Evolutionary conservation across 192 early-diverging fungal species (phyloP).

Genomic region (Entophlyctis luteolus): DNA sequence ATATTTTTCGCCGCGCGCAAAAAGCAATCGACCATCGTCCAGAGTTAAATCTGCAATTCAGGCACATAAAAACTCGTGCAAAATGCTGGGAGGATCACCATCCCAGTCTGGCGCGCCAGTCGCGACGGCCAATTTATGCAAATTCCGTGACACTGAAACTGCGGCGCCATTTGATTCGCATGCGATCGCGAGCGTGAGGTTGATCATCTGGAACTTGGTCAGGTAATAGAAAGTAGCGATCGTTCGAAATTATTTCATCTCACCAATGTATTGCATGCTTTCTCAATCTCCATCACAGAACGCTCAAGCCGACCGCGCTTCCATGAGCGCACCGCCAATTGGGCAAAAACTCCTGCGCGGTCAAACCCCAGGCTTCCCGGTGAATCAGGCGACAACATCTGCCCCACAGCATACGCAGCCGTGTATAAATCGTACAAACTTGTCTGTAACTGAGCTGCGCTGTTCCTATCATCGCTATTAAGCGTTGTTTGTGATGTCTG

Average conservation of each 20-base stretch:
- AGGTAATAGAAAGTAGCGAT: not conserved
- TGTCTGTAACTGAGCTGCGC: not conserved
- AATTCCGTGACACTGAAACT: conserved; percentile 24
- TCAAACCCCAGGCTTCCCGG: conserved; percentile 1
- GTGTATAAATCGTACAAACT: conserved; percentile 14
- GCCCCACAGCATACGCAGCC: not conserved
- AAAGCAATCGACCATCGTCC: conserved; percentile 44
- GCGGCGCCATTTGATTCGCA: conserved; percentile 25
- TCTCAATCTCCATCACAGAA: conserved; percentile 10
- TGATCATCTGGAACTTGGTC: conserved; percentile 31
- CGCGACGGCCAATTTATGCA: conserved; percentile 51
- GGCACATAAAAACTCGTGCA: not conserved
- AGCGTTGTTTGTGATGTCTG: not conserved
- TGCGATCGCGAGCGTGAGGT: conserved; percentile 39
- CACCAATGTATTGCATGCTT: conserved; percentile 20
- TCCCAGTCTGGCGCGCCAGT: conserved; percentile 52
- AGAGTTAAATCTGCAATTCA: conserved; percentile 37
- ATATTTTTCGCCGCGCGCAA: conserved; percentile 51
- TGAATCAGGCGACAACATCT: not conserved
- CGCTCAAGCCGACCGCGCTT: conserved; percentile 14
- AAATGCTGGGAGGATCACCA: conserved; percentile 19
- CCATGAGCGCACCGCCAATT: not conserved
- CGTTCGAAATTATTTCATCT: not conserved
- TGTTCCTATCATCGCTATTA: not conserved
- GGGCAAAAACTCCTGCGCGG: not conserved